phyloP scores from a whole-genome alignment of 2,329 filamentous ascomycete species.

The Cladosporium oxysporum region DNA sequence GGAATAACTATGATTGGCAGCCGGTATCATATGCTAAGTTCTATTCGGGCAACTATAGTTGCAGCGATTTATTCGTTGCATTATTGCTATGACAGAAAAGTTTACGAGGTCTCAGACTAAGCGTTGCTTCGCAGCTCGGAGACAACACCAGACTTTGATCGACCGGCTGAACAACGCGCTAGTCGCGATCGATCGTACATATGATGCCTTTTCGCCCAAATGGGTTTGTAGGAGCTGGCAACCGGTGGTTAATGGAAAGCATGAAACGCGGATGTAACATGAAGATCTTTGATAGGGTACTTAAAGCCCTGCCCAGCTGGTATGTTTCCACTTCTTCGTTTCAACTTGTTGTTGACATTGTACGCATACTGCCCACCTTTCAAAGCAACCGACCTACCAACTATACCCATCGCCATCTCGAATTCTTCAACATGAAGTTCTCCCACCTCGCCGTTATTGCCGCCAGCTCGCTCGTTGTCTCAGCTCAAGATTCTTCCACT shows the following conservation, averaged over 20 bases:
- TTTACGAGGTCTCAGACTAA: background rate
- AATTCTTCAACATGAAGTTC: conserved; percentile 11
- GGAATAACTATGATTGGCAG: background rate
- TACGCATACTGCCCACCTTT: background rate
- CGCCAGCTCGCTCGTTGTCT: conserved; percentile 6
- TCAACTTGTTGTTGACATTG: background rate
- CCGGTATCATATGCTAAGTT: background rate
- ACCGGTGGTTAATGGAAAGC: background rate
- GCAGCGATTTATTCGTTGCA: too few species aligned
- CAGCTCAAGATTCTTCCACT: conserved; percentile 5
- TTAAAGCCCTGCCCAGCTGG: background rate
- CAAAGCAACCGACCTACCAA: background rate
- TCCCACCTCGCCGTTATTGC: background rate
- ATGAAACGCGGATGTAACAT: conserved; percentile 7
- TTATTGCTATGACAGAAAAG: background rate
- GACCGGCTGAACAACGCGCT: background rate
- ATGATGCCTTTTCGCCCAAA: background rate
- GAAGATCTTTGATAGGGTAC: background rate
- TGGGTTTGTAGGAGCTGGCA: background rate
- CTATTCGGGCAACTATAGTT: background rate
- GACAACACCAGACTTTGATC: background rate
- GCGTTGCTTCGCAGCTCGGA: background rate
- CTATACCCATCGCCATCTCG: background rate
- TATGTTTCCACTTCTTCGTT: background rate
- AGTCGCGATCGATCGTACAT: background rate